Conservation (phyloP, 129 eudicot species). For the Centaurea solstitialis region DNA sequence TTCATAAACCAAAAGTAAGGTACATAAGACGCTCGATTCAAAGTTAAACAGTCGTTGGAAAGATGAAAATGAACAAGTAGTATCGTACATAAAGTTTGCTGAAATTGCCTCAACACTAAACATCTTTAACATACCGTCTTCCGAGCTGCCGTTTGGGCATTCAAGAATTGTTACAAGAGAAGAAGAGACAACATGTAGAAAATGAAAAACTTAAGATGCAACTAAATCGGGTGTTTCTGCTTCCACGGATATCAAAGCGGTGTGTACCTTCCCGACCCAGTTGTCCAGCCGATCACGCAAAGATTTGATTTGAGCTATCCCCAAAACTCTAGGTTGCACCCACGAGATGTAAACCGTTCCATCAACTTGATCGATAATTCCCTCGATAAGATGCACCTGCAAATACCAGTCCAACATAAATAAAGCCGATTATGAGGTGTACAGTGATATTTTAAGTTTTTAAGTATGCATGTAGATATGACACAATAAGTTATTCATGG, state of each 20-base stretch:
- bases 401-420: background rate
- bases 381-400: slow-evolving; percentile 95
- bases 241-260: slow-evolving; percentile 88
- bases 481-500: too few species aligned
- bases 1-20: background rate
- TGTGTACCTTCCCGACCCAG: slow-evolving; percentile 91
- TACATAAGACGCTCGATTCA: background rate
- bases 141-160: slow-evolving; percentile 17
- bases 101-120: slow-evolving; percentile 9
- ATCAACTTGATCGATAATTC: slow-evolving; percentile 91
- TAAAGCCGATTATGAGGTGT: background rate
- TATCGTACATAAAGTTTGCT: slow-evolving; percentile 23
- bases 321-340: slow-evolving; percentile 97
- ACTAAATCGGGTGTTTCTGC: slow-evolving; percentile 96
- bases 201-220: slow-evolving; percentile 46
- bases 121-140: slow-evolving; percentile 5
- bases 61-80: slow-evolving; percentile 15
- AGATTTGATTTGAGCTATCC: slow-evolving; percentile 77
- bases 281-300: slow-evolving; percentile 81
- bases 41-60: background rate
- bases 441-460: too few species aligned
- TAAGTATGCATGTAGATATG: too few species aligned
- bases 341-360: slow-evolving; percentile 89
- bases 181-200: background rate
- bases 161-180: slow-evolving; percentile 38